Evolutionary conservation across 257 asterid genomes (phyloP), one percentile per base, ranked within the genome.

Genomic region (Voacanga thouarsii): DNA sequence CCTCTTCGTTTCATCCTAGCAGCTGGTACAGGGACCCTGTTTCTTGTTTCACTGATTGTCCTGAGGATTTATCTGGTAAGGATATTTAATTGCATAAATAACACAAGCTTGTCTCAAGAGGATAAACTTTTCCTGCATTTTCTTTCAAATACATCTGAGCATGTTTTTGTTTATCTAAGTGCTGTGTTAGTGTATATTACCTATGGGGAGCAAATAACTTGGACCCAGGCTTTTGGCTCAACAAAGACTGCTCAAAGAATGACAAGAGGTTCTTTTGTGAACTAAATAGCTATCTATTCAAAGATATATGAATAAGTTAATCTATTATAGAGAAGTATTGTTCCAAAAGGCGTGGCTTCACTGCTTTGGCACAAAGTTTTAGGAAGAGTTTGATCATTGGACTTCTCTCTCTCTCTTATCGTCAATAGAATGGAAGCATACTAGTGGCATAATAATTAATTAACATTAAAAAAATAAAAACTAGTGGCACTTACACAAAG

Each of bases 31-130:
- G 98, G 98, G 78, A 90, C 98, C 70, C 92, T 91, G 45, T 90
- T 94, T 78, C 86, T 94, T 76, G 97, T 94, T 71, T 82, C 97
- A 30, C 79, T 94, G 65, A 91, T 92, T 56, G 91, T 94, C 80
- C 86, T 94, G 79, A 91, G 98, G 87, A 92, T 94, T 79, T 94
- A 94, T 76, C 89, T 94, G 94, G 98, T 94, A 88, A 24, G 83
- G 12, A 51, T 53, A 44, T 74, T 74, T 72, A 24, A 65, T 15
- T 56, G 44, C 69, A 63, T 76, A 78, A 71, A 24, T 37, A 16
- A 51, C 44, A n/a, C 1, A 37, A 64, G 7, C 2, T 74, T 24
- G 47, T 45, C 10, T 23, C 21, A 23, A 3, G 63, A 65, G 56
- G 49, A 51, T 12, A 24, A 71, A 18, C 6, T 50, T 45, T 70